Conservation (phyloP, 805 yeast genomes). For the Candida coleopterorum region DNA sequence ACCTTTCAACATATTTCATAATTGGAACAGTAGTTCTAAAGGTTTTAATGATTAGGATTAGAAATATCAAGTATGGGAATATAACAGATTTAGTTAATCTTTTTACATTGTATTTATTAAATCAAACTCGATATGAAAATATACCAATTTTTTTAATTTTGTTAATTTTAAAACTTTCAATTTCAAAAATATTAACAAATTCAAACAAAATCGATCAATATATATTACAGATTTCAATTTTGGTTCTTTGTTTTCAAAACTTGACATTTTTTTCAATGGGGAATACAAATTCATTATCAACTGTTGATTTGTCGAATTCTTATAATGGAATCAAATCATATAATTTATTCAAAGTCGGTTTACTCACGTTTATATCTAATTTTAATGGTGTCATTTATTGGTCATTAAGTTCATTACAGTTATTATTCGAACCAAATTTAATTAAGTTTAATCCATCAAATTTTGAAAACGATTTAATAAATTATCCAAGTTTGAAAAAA, state of each 20-base stretch:
- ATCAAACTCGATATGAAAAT: constrained; percentile 50
- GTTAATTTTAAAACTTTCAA: constrained; percentile 19
- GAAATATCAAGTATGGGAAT: constrained; percentile 20
- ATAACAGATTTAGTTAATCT: constrained; percentile 32
- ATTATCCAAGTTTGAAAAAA: constrained; percentile 23
- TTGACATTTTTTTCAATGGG: constrained; percentile 83
- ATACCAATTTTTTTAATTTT: constrained; percentile 51
- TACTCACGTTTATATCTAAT: constrained; percentile 76
- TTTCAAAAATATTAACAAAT: constrained; percentile 14
- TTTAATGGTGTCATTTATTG: constrained; percentile 85
- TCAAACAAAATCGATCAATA: constrained; percentile 14
- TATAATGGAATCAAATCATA: constrained; percentile 82
- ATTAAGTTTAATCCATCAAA: constrained; percentile 11
- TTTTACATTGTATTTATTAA: constrained; percentile 41
- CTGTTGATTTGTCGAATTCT: constrained; percentile 86
- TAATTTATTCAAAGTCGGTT: constrained; percentile 65
- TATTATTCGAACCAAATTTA: constrained; percentile 31
- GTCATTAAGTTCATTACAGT: constrained; percentile 48
- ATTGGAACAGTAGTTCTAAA: constrained; percentile 29
- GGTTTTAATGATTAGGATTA: constrained; percentile 18
- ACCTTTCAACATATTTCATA: constrained; percentile 17
- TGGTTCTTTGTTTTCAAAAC: constrained; percentile 59
- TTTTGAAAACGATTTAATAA: constrained; percentile 11
- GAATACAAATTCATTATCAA: constrained; percentile 86
- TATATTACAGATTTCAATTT: constrained; percentile 23